Base-by-base conservation (phyloP, 495 filamentous ascomycete species). In the Hyaloscypha hepaticicola region DNA sequence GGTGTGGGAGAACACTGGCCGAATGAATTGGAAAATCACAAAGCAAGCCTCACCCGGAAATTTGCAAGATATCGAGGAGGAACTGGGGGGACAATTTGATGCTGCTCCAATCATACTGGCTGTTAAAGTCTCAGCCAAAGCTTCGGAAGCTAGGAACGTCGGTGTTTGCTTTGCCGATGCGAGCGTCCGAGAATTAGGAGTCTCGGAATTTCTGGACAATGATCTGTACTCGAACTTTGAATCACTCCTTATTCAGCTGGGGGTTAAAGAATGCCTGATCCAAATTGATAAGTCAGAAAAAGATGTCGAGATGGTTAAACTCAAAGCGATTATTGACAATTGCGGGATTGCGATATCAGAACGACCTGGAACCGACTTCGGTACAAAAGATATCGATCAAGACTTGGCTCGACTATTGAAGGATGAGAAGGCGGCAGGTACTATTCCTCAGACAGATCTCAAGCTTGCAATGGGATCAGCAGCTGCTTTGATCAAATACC, bases 121-220 rank as follows among this genome's bases (percentile, higher is more conserved):
- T 3, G 92, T 99, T 71, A 98, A 96, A 77, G 89, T 98, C 38
- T 88, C 90, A 0, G 88, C 91, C 2, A 93, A 90, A 72, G 93
- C 92, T 2, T 83, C 87, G 0, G 93, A 97, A 74, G 91, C 89
- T 2, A 81, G 96, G 55, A 90, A 83, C 62, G 91, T 99, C 2
- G 95, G 95, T 14, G 93, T 98, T 26, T 97, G 95, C 77, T 99
- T 99, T 77, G 95, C 96, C 8, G 95, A 99, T 84, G 95, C 95
- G 11, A 97, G 91, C 70, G 93, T 97, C 66, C 83, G 96, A 57
- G 95, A 99, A 77, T 84, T 99, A 0, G 95, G 95, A 27, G 93
- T 99, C 41, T 96, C 90, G 81, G 95, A 99, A 73, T 99, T 99
- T 70, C 82, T 96, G 27, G 95, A 99, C 79, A 99, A 98, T 69